Base-by-base conservation (phyloP, 331 rosid genomes). In the Prunus yedoensis region DNA sequence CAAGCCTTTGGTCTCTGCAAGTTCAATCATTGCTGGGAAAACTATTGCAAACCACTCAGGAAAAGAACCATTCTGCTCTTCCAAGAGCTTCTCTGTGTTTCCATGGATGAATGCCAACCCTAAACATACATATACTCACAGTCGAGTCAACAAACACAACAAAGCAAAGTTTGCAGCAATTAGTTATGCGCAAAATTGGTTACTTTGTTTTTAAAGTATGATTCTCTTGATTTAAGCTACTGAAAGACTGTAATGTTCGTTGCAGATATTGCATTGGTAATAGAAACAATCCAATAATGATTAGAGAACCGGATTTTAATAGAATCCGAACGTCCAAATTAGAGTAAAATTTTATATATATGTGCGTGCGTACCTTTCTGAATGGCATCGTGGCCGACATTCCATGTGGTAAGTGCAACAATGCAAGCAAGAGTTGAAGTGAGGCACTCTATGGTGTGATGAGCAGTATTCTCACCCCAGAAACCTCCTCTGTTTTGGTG, bases 401-500 rank as follows among this genome's bases (percentile, higher is more conserved):
- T 51, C 71, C 78, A 74, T 9, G 78, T 74, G 17, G 59, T 0
- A 25, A 74, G 78, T 47, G 78, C 71, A 6, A 74, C 23, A 3
- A 74, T 32, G 61, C 71, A 74, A 63, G 78, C 71, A 13, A 74
- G 78, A 62, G 78, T 74, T 2, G 78, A 61, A 74, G 78, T 61
- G 32, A 74, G 78, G 52, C 50, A 62, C 15, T 50, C 38, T 63
- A 74, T 4, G 38, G 62, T 18, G 41, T 52, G 58, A 13, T 27
- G 7, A 38, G 1, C 10, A 14, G 14, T 18, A 5, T 5, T 17
- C 6, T 68, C 71, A 16, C 81, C 84, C 84, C 87, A 80, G 45
- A 63, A 84, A 1, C 84, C 82, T 49, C 28, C 15, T 20, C 16
- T 49, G 0, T 69, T 69, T 60, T 84, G 87, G 80, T 74, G 69